These are phyloP conservation scores for Colletotrichum sp. DNA, from an alignment of 2,329 filamentous ascomycete genomes.

Conservation along the genomic window DNA sequence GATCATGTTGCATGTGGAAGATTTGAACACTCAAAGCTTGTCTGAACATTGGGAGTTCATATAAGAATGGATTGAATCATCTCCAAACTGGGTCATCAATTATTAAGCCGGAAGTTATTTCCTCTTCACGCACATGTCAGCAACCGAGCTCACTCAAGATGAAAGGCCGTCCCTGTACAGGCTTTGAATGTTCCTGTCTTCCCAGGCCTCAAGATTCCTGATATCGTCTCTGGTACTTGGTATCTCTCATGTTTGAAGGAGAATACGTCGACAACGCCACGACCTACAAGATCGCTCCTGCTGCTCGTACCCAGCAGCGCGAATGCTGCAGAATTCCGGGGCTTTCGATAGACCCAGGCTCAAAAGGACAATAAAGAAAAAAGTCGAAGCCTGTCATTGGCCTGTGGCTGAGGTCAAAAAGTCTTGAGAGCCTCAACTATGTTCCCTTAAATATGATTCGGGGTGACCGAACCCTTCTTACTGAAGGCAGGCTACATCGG, in stretches of 20 bases:
- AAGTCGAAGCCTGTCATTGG: accelerated
- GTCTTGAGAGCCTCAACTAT: not conserved
- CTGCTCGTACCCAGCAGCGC: not conserved
- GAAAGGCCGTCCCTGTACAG: accelerated
- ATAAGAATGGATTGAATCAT: not conserved
- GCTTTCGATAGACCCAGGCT: not conserved
- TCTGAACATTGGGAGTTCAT: not conserved
- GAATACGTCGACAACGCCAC: not conserved
- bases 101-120: not conserved
- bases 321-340: not conserved
- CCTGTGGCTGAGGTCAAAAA: not conserved
- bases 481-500: accelerated
- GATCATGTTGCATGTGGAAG: not conserved
- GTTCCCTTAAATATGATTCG: accelerated
- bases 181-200: not conserved
- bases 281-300: not conserved
- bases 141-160: not conserved
- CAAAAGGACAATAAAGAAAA: too few relatives aligned
- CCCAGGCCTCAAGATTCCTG: accelerated
- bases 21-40: accelerated
- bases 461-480: accelerated
- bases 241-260: not conserved
- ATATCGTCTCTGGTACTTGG: not conserved
- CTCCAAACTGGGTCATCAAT: not conserved
- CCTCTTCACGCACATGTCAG: accelerated